Base-by-base conservation (phyloP, 2,329 filamentous ascomycete species). In the Sordariomycetes sp. region DNA sequence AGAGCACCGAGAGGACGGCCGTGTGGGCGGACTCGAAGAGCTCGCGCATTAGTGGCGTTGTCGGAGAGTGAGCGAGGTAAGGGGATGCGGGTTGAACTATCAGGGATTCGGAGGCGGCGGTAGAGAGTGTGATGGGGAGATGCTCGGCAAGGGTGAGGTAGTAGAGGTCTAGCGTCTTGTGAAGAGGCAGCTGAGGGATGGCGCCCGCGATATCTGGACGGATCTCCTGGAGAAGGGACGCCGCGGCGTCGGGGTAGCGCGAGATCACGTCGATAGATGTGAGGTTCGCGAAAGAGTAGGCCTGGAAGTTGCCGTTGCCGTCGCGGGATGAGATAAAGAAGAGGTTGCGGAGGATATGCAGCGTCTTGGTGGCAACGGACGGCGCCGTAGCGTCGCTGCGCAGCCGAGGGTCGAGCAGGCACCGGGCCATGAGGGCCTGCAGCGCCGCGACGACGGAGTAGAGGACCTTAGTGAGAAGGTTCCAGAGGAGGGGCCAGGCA, bases 1-100 rank as follows among this genome's bases (percentile, higher is more conserved):
- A 89, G 53, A 96, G 82, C 3, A 90, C 85, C 1, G 92, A 85
- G 6, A 97, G 81, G 63, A 90, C 82, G 50, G 92, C 83, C 62
- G 87, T 89, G 72, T 97, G 92, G 0, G 91, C 90, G 1, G 92
- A 85, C 71, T 97, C 92, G 65, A 95, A 96, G n/a, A 95, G 72
- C 58, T 80, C 75, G 22, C 78, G 68, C 64, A 78, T 77, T 1
- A 74, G 74, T 4, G 74, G 71, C 3, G 78, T 73, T 55, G 75
- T 71, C 1, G 72, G 65, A 0, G 72, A 73, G 4, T 71, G 65
- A 0, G 76, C 73, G 3, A 97, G 81, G 67, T 96, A 94, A 1
- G 87, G 81, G 5, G 83, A 81, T 7, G 90, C 88, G 1, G 89
- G 86, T 37, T 85, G 80, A 57, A 96, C 76, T 18, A 96, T 80